Base-by-base conservation (phyloP, 805 yeast genomes). In the Candida patagonica region DNA sequence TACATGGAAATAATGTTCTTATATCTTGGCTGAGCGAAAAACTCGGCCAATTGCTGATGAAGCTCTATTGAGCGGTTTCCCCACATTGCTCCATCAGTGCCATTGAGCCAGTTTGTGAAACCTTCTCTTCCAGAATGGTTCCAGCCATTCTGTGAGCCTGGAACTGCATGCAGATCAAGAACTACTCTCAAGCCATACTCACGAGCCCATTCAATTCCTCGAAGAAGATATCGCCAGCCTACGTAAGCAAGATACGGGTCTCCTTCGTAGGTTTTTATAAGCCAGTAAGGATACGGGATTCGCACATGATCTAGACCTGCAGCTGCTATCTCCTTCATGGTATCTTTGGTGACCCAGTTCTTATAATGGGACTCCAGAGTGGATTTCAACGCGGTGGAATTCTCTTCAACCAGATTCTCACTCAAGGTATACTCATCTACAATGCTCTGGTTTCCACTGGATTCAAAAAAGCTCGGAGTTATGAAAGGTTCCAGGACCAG, bases 61-160 rank as follows among this genome's bases (percentile, higher is more conserved):
- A 76, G 78, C 6, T 67, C 61, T 20, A 72, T 54, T 1, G 89
- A 77, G 32, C 47, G 45, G 26, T 50, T 39, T 25, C 59, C 62
- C 40, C 46, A 54, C 17, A 75, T 51, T n/a, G 64, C 57, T 24
- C 74, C 68, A 46, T 74, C 70, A 8, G 60, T 57, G 41, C 72
- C 68, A 33, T 67, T 70, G 23, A 69, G 54, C 57, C 73, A 59
- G 9, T 40, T 42, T 26, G 62, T 56, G 20, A 52, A 54, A 38
- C 67, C 75, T 52, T 87, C 66, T 22, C 70, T 59, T 1, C 94
- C 94, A 6, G 85, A 76, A 51, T 83, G 84, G 53, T 83, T 89
- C 64, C 83, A 83, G 10, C 94, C 94, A 57, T 84, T 84, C 54
- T 84, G 94, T 1, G 88, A 78, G 1, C 89, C 92, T 5, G 94